Base-by-base conservation (phyloP, 208 protist genomes). In the Phytomonas sp. region DNA sequence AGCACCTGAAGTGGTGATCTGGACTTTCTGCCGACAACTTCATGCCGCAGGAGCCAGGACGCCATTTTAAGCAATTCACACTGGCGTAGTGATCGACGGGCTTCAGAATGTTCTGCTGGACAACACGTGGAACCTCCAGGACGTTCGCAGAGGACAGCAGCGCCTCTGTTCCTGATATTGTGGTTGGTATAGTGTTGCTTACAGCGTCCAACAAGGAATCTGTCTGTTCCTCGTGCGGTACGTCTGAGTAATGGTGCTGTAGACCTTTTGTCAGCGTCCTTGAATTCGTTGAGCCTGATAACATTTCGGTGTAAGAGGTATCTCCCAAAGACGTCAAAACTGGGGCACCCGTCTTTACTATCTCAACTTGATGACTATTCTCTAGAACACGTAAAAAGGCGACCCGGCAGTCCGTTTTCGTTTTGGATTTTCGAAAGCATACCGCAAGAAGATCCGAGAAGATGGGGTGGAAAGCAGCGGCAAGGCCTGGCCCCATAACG, bases 391-490 rank as follows among this genome's bases (percentile, higher is more conserved):
- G 74, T 37, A 91, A 75, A 65, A 93, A 95, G 31, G 77, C 73
- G 29, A 95, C 81, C 37, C 82, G 80, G 29, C 82, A 89, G 66
- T 91, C 79, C 16, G 80, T 71, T 65, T 88, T 87, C 6, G 81
- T 86, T 71, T 90, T 90, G 59, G 83, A 78, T 63, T 84, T 81
- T 31, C 86, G 74, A 69, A 85, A 94, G 60, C 79, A 86, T 12
- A 94, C 82, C 0, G 86, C 87, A 29, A 95, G 78, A 1, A 95
- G 73, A 59, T 95, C 91, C 31, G 77, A 77, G 73, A 87, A 95
- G 61, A 80, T 72, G 3, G 91, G 91, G 63, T 95, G 91, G 60
- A 93, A 94, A 37, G 77, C 75, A 16, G 76, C 76, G 16, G 82
- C 70, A 23, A 93, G 78, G 45, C 84, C 83, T 1, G 84, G 81